phyloP scores from a whole-genome alignment of 169 alveolate species.

The Cryptosporidium parvum region DNA sequence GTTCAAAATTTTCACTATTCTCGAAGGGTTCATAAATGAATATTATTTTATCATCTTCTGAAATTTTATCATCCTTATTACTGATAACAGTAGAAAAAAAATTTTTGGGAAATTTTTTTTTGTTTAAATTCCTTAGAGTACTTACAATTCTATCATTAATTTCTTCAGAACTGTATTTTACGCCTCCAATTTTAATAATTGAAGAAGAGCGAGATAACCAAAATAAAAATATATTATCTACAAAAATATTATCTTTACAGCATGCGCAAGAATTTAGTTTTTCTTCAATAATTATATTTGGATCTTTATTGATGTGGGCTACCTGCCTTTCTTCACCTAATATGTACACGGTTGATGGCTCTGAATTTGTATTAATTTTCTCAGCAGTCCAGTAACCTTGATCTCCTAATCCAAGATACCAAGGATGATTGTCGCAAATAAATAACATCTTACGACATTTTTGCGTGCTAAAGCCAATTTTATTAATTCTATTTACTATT shows the following conservation, averaged over 20 bases:
- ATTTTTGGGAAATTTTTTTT: not conserved
- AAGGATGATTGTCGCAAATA: constrained; percentile 56
- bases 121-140: not conserved
- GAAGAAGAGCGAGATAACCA: constrained; percentile 78
- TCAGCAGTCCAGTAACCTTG: constrained; percentile 58
- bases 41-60: constrained; percentile 56
- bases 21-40: constrained; percentile 57
- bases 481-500: not conserved
- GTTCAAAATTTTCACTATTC: not conserved
- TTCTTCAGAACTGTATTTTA: constrained; percentile 77
- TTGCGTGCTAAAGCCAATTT: not conserved
- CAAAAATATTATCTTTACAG: not conserved
- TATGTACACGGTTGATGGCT: not conserved
- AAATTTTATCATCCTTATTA: constrained; percentile 30
- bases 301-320: not conserved
- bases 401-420: constrained; percentile 74
- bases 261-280: constrained; percentile 31
- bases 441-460: not conserved
- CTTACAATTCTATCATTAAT: constrained; percentile 64
- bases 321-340: not conserved
- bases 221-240: constrained; percentile 51
- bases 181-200: constrained; percentile 79
- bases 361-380: not conserved
- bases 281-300: not conserved
- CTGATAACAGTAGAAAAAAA: constrained; percentile 22